These are phyloP conservation scores for Schwanniomyces yamadae DNA, from an alignment of 805 yeast species.

Conservation along the genomic window DNA sequence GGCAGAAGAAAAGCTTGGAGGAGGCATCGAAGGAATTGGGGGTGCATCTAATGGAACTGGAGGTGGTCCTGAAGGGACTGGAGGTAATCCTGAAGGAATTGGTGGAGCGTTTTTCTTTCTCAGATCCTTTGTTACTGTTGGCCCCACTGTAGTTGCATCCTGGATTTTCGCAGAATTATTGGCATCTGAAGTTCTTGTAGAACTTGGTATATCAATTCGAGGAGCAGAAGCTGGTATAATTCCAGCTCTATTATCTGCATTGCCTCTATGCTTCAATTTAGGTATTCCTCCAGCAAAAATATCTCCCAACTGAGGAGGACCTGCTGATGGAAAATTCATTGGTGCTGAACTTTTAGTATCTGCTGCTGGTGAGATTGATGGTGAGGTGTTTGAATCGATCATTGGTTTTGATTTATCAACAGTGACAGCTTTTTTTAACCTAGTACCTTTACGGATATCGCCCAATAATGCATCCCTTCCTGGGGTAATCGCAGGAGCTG, in stretches of 20 bases:
- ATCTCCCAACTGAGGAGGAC: slow-evolving; percentile 59
- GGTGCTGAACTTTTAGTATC: slow-evolving; percentile 19
- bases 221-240: slow-evolving; percentile 30
- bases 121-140: not conserved
- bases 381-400: slow-evolving; percentile 50
- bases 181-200: slow-evolving; percentile 29
- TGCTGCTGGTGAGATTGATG: slow-evolving; percentile 21
- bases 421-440: slow-evolving; percentile 41
- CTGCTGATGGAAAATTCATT: slow-evolving; percentile 26
- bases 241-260: slow-evolving; percentile 35
- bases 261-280: slow-evolving; percentile 47
- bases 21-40: slow-evolving; percentile 3
- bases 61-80: slow-evolving; percentile 6
- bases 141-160: slow-evolving; percentile 5
- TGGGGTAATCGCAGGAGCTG: slow-evolving; percentile 22
- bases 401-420: slow-evolving; percentile 52
- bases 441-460: slow-evolving; percentile 67
- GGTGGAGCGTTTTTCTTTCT: slow-evolving; percentile 17
- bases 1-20: slow-evolving; percentile 8
- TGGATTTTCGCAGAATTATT: slow-evolving; percentile 4
- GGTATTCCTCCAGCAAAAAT: slow-evolving; percentile 82
- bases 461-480: slow-evolving; percentile 60
- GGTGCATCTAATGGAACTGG: slow-evolving; percentile 17
- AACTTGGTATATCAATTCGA: slow-evolving; percentile 24
- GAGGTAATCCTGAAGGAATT: not conserved